phyloP scores from a whole-genome alignment of 2,329 filamentous ascomycete genomes.

The Magnaporthales sp. region DNA sequence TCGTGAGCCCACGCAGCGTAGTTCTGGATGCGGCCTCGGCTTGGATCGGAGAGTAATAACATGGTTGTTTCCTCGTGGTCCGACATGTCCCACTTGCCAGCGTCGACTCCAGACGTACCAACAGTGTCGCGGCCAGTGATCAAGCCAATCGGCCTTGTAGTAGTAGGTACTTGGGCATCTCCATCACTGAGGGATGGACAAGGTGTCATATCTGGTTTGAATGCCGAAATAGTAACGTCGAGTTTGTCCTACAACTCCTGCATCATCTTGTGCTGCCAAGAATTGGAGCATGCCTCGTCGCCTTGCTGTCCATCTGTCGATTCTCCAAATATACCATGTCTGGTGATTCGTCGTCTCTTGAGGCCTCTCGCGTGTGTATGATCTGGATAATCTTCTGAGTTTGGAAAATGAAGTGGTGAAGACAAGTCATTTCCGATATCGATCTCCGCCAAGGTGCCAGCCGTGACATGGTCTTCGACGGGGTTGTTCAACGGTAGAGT shows the following conservation, averaged over 20 bases:
- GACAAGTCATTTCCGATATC: neutral
- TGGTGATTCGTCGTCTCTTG: neutral
- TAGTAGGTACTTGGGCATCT: neutral
- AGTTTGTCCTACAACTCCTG: neutral
- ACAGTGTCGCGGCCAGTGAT: neutral
- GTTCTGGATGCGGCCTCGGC: neutral
- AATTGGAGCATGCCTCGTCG: neutral
- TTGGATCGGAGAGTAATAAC: neutral
- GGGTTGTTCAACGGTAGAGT: neutral
- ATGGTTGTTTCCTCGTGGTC: neutral
- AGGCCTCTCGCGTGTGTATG: neutral
- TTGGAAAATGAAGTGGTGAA: neutral
- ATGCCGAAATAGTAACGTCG: neutral
- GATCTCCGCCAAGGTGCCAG: neutral
- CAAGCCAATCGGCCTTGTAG: neutral
- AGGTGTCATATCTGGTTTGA: neutral
- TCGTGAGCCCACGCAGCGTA: neutral
- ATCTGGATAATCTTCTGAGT: neutral
- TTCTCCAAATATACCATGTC: neutral
- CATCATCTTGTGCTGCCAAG: neutral
- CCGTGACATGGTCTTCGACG: neutral
- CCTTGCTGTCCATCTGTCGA: neutral
- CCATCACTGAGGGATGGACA: neutral
- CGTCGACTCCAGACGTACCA: neutral
- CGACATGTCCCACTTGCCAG: neutral